These are phyloP conservation scores for Teunomyces cretensis DNA, from an alignment of 805 yeast genomes.

Conservation along the genomic window DNA sequence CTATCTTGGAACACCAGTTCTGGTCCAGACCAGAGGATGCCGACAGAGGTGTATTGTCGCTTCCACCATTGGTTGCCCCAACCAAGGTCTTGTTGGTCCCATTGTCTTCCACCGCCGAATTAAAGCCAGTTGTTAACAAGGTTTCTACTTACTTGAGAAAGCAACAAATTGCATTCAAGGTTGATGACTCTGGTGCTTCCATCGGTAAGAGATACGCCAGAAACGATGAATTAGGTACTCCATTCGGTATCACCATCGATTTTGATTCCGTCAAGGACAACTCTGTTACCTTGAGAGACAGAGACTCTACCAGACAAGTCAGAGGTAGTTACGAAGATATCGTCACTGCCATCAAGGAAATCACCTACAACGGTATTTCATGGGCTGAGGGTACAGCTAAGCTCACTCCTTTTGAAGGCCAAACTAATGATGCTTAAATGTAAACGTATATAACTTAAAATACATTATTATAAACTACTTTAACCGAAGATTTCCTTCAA, in stretches of 20 bases:
- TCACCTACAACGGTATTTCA: slow-evolving; percentile 69
- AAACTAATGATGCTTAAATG: slow-evolving; percentile 40
- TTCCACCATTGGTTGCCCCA: slow-evolving; percentile 96
- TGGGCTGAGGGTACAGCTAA: slow-evolving; percentile 86
- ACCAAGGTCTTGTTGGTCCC: slow-evolving; percentile 96
- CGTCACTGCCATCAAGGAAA: slow-evolving; percentile 65
- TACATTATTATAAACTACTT: not conserved
- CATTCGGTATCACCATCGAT: slow-evolving; percentile 96
- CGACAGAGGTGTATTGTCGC: slow-evolving; percentile 81
- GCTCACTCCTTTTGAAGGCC: slow-evolving; percentile 72
- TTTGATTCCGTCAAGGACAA: slow-evolving; percentile 87
- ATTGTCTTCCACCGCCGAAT: slow-evolving; percentile 76
- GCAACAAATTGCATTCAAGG: slow-evolving; percentile 88
- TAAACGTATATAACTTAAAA: slow-evolving; percentile 2
- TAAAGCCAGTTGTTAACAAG: slow-evolving; percentile 70
- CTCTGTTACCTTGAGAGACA: slow-evolving; percentile 92
- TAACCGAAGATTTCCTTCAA: slow-evolving; percentile 51
- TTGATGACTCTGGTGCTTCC: slow-evolving; percentile 95
- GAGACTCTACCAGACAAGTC: slow-evolving; percentile 95
- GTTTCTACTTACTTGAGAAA: slow-evolving; percentile 71
- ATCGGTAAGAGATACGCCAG: slow-evolving; percentile 98
- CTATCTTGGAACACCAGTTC: slow-evolving; percentile 90
- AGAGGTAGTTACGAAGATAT: slow-evolving; percentile 83
- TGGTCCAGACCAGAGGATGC: slow-evolving; percentile 91
- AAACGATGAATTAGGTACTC: slow-evolving; percentile 98